Percentiles rank a stretch among this genome's conserved stretches.
Evolutionary conservation across 2,329 filamentous ascomycete species (phyloP).

Genomic region (Cytospora schulzeri): DNA sequence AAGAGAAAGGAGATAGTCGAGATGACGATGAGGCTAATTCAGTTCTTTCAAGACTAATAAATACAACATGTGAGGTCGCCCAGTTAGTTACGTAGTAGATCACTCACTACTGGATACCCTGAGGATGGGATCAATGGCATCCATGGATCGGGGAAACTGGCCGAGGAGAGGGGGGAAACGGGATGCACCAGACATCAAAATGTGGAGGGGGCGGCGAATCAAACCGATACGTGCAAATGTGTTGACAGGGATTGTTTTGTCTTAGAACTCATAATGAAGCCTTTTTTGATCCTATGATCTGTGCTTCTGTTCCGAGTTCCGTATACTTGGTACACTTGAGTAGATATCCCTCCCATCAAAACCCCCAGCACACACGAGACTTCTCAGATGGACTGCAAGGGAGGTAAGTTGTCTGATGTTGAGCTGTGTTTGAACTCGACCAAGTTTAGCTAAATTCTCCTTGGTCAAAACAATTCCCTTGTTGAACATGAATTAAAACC

Average conservation of each 20-base stretch:
- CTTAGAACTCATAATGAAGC: not conserved
- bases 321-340: too few relatives aligned
- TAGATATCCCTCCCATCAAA: not conserved
- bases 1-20: not conserved
- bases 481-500: too few relatives aligned
- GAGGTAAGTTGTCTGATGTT: too few relatives aligned
- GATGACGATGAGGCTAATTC: not conserved
- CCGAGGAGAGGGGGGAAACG: constrained; percentile 13
- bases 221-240: not conserved
- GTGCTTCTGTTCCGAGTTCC: not conserved
- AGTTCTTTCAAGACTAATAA: not conserved
- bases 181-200: constrained; percentile 8
- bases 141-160: constrained; percentile 28
- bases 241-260: not conserved
- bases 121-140: constrained; percentile 10
- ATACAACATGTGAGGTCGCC: not conserved
- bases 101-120: not conserved
- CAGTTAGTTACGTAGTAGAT: not conserved
- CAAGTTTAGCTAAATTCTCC: too few relatives aligned
- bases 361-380: not conserved
- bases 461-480: too few relatives aligned
- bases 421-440: too few relatives aligned
- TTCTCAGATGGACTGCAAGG: too few relatives aligned
- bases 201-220: constrained; percentile 4
- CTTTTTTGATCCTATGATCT: not conserved